A percentile compares a stretch with the other conserved stretches of the same genome.
Conservation (phyloP, 176 grass and related monocot genomes). For the Chloris gayana region DNA sequence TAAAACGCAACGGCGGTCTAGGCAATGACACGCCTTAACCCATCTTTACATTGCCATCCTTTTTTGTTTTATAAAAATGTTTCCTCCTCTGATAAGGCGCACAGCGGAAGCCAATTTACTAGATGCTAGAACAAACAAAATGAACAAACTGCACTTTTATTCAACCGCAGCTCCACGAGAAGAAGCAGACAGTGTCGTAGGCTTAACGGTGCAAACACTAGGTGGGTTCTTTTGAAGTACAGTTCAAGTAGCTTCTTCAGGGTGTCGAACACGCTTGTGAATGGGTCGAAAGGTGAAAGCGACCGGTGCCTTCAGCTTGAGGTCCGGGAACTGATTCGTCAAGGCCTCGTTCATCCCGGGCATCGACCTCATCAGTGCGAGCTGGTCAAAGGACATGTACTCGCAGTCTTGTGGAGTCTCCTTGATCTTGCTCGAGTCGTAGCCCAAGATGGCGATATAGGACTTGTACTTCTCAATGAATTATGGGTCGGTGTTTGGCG, state of each 20-base stretch:
- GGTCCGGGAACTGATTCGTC: slow-evolving; percentile 83
- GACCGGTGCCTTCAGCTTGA: slow-evolving; percentile 66
- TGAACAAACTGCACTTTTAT: no score
- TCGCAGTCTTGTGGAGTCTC: slow-evolving; percentile 92
- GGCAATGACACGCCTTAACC: no score
- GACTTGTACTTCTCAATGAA: slow-evolving; percentile 91
- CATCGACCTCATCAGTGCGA: slow-evolving; percentile 88
- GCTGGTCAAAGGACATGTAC: slow-evolving; percentile 64
- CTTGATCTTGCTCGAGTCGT: slow-evolving; percentile 76
- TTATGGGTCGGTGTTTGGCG: slow-evolving; percentile 68
- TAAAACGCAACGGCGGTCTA: no score
- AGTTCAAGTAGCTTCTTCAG: slow-evolving; percentile 83
- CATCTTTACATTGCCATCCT: no score
- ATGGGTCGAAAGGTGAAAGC: slow-evolving; percentile 64
- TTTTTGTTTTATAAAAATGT: no score
- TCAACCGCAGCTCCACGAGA: no score
- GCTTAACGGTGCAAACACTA: no score
- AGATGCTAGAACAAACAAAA: no score
- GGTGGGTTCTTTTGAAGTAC: slow-evolving; percentile 87
- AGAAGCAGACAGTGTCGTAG: no score
- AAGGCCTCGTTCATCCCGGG: slow-evolving; percentile 78
- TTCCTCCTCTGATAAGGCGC: no score
- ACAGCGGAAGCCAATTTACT: no score
- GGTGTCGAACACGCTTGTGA: slow-evolving; percentile 87
- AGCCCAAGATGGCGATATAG: slow-evolving; percentile 67